Base-by-base conservation (phyloP, 2,329 filamentous ascomycete species). In the Aureobasidium sp. region DNA sequence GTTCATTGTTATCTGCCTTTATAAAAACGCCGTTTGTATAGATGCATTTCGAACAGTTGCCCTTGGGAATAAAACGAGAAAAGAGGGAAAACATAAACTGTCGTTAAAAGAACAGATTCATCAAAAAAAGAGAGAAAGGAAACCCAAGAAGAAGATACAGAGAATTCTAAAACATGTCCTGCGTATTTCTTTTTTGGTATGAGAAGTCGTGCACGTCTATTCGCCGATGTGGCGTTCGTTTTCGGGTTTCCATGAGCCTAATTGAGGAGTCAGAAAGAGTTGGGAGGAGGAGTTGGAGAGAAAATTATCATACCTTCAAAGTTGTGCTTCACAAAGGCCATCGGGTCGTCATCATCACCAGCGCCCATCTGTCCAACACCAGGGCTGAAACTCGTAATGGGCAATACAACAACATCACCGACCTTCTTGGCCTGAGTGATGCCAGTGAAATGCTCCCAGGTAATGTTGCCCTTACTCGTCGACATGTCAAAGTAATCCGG, bases 281-380 rank as follows among this genome's bases (percentile, higher is more conserved):
- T 32, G 49, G 63, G 5, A 39, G 21, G 21, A 3, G 30, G 15
- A 42, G 65, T 9, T 5, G 63, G 47, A 29, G 25, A 39, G 7
- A 50, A 16, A 15, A 15, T 4, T 62, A 11, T 74, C 82, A 67
- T 78, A 95, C 93, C 94, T 79, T 96, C 90, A 74, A 99, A 99
- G 61, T 91, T 87, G 77, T 99, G 94, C 77, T 94, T 92, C 64
- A 99, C 94, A 79, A 96, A 97, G 1, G 94, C 94, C 90, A 96
- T 93, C 1, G 91, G 91, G 72, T 97, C 88, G 67, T 97, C 91
- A 45, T 86, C 82, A 65, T 95, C 91, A 69, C 87, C 87, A 49
- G 94, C 89, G 13, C 89, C 90, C 91, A 97, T 97, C 73, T 96
- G 91, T 68, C 86, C 84, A 48, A 97, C 91, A 30, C 94, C 94